These are phyloP conservation scores for Fragaria iinumae DNA, from an alignment of 306 rosid species.

Conservation along the genomic window DNA sequence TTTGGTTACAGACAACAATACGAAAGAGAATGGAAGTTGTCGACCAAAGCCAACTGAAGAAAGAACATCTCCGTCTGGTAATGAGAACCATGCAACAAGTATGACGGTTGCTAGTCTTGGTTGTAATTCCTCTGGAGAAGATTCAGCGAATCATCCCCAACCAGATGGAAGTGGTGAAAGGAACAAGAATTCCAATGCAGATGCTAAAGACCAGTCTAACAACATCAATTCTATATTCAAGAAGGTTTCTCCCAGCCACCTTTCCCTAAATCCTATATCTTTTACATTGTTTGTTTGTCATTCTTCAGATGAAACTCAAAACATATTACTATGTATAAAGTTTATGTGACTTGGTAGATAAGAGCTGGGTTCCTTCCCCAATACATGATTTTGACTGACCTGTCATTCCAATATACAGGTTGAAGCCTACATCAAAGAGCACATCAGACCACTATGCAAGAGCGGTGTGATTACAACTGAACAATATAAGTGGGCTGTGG, in stretches of 20 bases:
- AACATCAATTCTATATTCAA: slow-evolving; percentile 44
- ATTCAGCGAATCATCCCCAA: slow-evolving; percentile 33
- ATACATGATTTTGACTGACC: not conserved
- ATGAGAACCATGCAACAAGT: slow-evolving; percentile 31
- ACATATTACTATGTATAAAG: not conserved
- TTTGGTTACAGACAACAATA: slow-evolving; percentile 24
- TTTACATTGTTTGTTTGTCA: not conserved
- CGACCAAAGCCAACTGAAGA: slow-evolving; percentile 35
- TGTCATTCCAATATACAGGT: slow-evolving; percentile 51
- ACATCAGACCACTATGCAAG: slow-evolving; percentile 89
- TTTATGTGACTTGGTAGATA: not conserved
- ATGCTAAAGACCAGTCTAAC: slow-evolving; percentile 43
- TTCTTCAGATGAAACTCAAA: not conserved
- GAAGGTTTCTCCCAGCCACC: slow-evolving; percentile 50
- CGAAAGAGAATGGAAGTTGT: slow-evolving; percentile 27
- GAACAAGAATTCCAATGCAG: slow-evolving; percentile 39
- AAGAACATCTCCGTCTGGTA: slow-evolving; percentile 33
- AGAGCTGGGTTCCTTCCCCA: not conserved
- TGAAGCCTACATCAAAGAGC: slow-evolving; percentile 91
- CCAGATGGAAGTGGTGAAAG: slow-evolving; percentile 28
- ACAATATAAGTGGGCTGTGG: slow-evolving; percentile 89
- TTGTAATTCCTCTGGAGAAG: slow-evolving; percentile 30
- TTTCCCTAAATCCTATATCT: not conserved
- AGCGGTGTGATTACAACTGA: slow-evolving; percentile 86
- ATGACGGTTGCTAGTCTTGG: slow-evolving; percentile 22